These are phyloP conservation scores for Gymnopilus junonius DNA, from an alignment of 768 basidiomycete genomes.

Conservation along the genomic window DNA sequence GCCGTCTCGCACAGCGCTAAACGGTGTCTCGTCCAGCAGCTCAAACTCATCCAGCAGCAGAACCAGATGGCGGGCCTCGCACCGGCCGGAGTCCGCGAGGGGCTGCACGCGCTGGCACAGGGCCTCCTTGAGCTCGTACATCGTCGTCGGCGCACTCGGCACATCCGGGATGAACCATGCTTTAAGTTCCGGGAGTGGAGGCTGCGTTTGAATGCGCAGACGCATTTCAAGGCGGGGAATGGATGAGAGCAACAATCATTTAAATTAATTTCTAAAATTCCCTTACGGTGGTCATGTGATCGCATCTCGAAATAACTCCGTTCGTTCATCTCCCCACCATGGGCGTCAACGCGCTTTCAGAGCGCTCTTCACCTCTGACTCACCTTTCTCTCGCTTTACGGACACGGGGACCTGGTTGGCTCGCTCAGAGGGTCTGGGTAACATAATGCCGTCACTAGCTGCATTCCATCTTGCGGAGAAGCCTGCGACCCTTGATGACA, in stretches of 20 bases:
- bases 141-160: conserved; percentile 25
- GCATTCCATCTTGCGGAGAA: neutral
- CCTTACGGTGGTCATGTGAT: neutral
- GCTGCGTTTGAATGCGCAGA: conserved; percentile 49
- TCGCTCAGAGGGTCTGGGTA: neutral
- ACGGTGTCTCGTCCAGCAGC: conserved; percentile 43
- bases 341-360: neutral
- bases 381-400: neutral
- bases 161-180: conserved; percentile 54
- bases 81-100: conserved; percentile 26
- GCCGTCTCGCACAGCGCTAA: conserved; percentile 50
- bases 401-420: neutral
- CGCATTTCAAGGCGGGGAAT: conserved; percentile 47
- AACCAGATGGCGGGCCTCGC: conserved; percentile 26
- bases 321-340: neutral
- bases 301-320: neutral
- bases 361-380: neutral
- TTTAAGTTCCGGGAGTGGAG: conserved; percentile 52
- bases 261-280: no score
- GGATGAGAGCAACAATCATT: no score
- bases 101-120: conserved; percentile 38
- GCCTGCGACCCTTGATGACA: neutral
- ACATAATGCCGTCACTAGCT: neutral
- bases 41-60: conserved; percentile 53
- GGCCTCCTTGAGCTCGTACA: conserved; percentile 42